Evolutionary conservation across 805 yeast genomes (phyloP).

Genomic region (Metschnikowia amazonensis): DNA sequence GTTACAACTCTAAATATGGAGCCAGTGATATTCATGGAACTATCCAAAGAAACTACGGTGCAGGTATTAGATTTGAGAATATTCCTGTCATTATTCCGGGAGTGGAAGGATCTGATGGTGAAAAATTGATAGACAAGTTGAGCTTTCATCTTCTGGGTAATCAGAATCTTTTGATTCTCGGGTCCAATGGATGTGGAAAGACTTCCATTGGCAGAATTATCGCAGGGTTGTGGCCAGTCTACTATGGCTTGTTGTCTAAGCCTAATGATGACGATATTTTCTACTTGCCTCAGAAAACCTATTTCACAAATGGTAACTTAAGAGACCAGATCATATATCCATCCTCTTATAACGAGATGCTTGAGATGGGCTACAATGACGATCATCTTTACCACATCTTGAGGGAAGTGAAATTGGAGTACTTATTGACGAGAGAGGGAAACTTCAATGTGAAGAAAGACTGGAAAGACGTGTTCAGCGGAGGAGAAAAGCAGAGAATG

Average conservation of each 20-base stretch:
- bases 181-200: constrained; percentile 88
- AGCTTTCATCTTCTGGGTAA: constrained; percentile 56
- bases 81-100: constrained; percentile 81
- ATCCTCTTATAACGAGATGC: constrained; percentile 69
- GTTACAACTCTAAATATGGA: constrained; percentile 44
- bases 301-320: constrained; percentile 76
- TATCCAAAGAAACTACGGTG: constrained; percentile 63
- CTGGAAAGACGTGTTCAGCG: constrained; percentile 90
- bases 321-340: constrained; percentile 93
- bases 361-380: constrained; percentile 68
- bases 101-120: constrained; percentile 53
- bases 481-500: constrained; percentile 93
- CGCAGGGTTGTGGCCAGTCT: constrained; percentile 91
- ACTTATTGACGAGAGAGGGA: constrained; percentile 66
- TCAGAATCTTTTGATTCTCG: constrained; percentile 73
- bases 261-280: constrained; percentile 67
- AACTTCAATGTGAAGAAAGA: constrained; percentile 54
- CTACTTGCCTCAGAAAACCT: constrained; percentile 83
- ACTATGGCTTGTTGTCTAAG: constrained; percentile 74
- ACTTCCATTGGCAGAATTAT: constrained; percentile 78
- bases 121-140: constrained; percentile 54
- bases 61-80: constrained; percentile 77
- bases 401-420: constrained; percentile 74
- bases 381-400: constrained; percentile 62
- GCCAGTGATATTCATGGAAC: constrained; percentile 69